These are phyloP conservation scores for Penstemon newberryi DNA, from an alignment of 257 asterid genomes.

Conservation along the genomic window DNA sequence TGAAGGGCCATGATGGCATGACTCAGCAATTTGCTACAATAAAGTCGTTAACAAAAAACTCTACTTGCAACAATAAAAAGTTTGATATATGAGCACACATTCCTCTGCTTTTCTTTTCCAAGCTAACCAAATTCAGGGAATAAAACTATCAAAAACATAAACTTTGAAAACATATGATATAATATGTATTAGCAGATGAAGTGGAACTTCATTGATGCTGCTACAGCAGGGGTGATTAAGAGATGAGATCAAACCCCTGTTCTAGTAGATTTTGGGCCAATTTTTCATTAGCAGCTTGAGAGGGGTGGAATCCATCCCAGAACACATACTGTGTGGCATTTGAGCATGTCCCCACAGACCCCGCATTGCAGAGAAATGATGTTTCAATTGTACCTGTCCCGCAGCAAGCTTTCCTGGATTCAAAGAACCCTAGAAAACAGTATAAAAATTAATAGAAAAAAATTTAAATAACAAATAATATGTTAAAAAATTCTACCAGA, in stretches of 20 bases:
- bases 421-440: slow-evolving; percentile 57
- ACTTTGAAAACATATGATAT: slow-evolving; percentile 10
- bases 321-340: slow-evolving; percentile 73
- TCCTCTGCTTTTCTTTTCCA: too few relatives aligned
- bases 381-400: slow-evolving; percentile 77
- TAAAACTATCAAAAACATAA: background rate
- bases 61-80: too few relatives aligned
- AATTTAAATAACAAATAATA: too few relatives aligned
- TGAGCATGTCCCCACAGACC: slow-evolving; percentile 74
- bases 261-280: slow-evolving; percentile 60
- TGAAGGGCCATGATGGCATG: too few relatives aligned
- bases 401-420: slow-evolving; percentile 74
- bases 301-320: slow-evolving; percentile 87
- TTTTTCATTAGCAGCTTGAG: slow-evolving; percentile 67
- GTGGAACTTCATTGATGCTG: slow-evolving; percentile 14
- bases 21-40: too few relatives aligned
- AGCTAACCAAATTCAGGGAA: too few relatives aligned
- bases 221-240: slow-evolving; percentile 25
- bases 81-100: too few relatives aligned
- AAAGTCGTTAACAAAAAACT: too few relatives aligned
- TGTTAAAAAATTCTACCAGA: too few relatives aligned
- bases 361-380: slow-evolving; percentile 59
- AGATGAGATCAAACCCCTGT: slow-evolving; percentile 73
- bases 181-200: slow-evolving; percentile 18
- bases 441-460: slow-evolving; percentile 1